Evolutionary conservation across 306 rosid genomes (phyloP).

Genomic region (Lablab purpureus): DNA sequence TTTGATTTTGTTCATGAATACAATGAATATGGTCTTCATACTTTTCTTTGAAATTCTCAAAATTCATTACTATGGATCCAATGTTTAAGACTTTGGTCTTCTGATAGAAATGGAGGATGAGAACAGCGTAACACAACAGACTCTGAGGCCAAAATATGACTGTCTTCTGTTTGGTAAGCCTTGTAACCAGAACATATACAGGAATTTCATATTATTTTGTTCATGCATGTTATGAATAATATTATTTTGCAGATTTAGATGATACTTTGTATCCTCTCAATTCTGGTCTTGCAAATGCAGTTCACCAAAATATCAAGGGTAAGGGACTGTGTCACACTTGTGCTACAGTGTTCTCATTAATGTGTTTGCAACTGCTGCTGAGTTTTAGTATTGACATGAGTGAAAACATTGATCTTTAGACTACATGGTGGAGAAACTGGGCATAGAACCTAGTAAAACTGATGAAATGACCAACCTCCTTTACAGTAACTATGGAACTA

Average conservation of each 20-base stretch:
- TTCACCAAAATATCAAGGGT: constrained; percentile 73
- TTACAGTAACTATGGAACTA: constrained; percentile 90
- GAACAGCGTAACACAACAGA: constrained; percentile 57
- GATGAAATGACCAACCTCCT: constrained; percentile 64
- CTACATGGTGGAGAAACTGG: constrained; percentile 85
- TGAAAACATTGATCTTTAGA: constrained; percentile 50
- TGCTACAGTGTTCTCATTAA: neutral
- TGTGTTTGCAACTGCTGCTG: neutral
- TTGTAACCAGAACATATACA: neutral
- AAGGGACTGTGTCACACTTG: neutral
- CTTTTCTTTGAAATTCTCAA: constrained; percentile 20
- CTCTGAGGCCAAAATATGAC: constrained; percentile 71
- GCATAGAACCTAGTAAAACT: constrained; percentile 67
- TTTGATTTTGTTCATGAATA: neutral
- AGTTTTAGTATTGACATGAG: constrained; percentile 4
- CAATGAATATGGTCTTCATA: constrained; percentile 5
- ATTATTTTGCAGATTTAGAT: constrained; percentile 75
- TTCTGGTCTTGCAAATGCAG: constrained; percentile 67
- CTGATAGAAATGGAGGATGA: constrained; percentile 65
- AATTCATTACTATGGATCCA: neutral
- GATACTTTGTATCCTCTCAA: constrained; percentile 87
- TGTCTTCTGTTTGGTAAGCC: constrained; percentile 86
- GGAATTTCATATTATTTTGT: neutral
- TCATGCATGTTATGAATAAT: constrained; percentile 1
- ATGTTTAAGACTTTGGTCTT: constrained; percentile 15